Evolutionary conservation across 179 eudicot species (phyloP).

Genomic region (Patellifolia procumbens): DNA sequence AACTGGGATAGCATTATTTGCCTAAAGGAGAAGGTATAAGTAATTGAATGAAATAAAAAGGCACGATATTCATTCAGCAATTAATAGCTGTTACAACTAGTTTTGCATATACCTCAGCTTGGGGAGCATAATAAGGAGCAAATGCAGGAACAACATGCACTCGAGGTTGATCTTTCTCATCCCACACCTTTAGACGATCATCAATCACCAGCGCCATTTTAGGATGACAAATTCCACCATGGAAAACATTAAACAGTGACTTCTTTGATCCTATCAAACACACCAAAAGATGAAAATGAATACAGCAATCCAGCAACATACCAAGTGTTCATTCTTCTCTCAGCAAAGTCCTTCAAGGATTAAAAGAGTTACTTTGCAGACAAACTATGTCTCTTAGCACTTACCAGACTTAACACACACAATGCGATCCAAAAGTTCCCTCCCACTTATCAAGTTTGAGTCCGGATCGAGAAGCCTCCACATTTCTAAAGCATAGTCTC

Average conservation of each 20-base stretch:
- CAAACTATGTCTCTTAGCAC: slow-evolving; percentile 19
- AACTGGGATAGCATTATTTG: slow-evolving; percentile 80
- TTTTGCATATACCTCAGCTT: slow-evolving; percentile 75
- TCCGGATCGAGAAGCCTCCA: slow-evolving; percentile 99
- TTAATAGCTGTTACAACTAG: background rate
- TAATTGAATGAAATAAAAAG: background rate
- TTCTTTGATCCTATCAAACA: slow-evolving; percentile 63
- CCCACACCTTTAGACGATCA: slow-evolving; percentile 98
- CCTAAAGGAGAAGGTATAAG: slow-evolving; percentile 46
- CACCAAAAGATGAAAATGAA: slow-evolving; percentile 14
- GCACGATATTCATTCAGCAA: background rate
- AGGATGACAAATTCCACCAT: slow-evolving; percentile 87
- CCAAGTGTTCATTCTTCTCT: background rate
- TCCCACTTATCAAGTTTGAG: slow-evolving; percentile 69
- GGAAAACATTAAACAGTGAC: slow-evolving; percentile 90
- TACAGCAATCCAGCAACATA: background rate
- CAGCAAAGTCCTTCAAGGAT: background rate
- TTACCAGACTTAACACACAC: slow-evolving; percentile 93
- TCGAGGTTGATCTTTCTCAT: slow-evolving; percentile 94
- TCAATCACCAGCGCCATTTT: slow-evolving; percentile 97
- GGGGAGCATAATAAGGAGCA: slow-evolving; percentile 99
- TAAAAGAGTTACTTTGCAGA: background rate
- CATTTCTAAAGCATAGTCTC: slow-evolving; percentile 99
- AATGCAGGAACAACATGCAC: slow-evolving; percentile 99
- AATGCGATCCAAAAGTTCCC: slow-evolving; percentile 78